Evolutionary conservation across 306 rosid species (phyloP).

Genomic region (Astragalus glycyphyllos): DNA sequence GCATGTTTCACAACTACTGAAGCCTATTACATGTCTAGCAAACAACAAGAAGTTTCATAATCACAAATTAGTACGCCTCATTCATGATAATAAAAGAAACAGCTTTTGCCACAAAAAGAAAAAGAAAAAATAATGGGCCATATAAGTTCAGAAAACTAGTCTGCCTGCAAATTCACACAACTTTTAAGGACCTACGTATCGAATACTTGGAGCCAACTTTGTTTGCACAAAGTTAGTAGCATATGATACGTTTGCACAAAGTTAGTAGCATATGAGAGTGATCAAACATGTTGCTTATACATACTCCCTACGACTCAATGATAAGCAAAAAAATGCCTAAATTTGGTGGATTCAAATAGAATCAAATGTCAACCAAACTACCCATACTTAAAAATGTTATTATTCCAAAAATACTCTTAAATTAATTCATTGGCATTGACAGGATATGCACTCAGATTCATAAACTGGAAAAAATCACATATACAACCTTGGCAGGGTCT

Average conservation of each 20-base stretch:
- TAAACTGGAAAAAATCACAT: slow-evolving; percentile 30
- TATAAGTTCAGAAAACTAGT: slow-evolving; percentile 27
- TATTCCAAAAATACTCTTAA: too few relatives aligned
- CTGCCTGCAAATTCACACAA: slow-evolving; percentile 11
- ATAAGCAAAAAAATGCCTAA: too few relatives aligned
- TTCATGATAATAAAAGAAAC: background rate
- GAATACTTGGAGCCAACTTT: slow-evolving; percentile 29
- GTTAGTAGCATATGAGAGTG: slow-evolving; percentile 14
- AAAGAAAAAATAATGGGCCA: slow-evolving; percentile 1
- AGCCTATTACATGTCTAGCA: slow-evolving; percentile 17
- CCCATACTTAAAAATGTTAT: too few relatives aligned
- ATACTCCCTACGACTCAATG: too few relatives aligned
- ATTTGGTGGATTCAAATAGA: too few relatives aligned
- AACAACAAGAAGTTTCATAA: slow-evolving; percentile 13
- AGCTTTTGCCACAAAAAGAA: slow-evolving; percentile 13
- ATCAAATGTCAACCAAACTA: too few relatives aligned
- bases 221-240: slow-evolving; percentile 18
- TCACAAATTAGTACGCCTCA: slow-evolving; percentile 12
- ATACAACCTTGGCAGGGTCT: slow-evolving; percentile 72
- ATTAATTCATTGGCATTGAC: too few relatives aligned
- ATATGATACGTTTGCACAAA: slow-evolving; percentile 18
- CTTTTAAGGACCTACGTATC: background rate
- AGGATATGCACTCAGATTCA: slow-evolving; percentile 19
- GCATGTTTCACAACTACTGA: background rate
- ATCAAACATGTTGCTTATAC: background rate